These are phyloP conservation scores for Exophiala calicioides DNA, from an alignment of 2,329 filamentous ascomycete genomes.

Conservation along the genomic window DNA sequence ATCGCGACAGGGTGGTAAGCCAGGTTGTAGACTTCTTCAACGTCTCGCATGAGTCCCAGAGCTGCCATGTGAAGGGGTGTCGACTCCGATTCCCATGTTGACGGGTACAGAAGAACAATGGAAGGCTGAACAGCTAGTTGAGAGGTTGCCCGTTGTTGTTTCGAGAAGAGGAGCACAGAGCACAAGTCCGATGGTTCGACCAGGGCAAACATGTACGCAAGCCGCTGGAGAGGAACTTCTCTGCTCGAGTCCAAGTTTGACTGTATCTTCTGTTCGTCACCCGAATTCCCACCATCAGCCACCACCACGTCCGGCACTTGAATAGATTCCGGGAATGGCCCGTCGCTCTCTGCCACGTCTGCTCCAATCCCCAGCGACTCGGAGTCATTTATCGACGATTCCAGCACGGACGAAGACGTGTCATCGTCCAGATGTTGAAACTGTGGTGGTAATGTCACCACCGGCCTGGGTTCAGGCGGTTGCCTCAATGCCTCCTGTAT, in stretches of 20 bases:
- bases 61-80: slow-evolving; percentile 31
- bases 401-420: slow-evolving; percentile 4
- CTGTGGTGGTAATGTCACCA: slow-evolving; percentile 28
- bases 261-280: background rate
- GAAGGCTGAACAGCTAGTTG: slow-evolving; percentile 41
- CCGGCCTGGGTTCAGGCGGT: slow-evolving; percentile 40
- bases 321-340: slow-evolving; percentile 1
- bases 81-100: slow-evolving; percentile 42
- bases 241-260: slow-evolving; percentile 1
- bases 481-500: slow-evolving; percentile 72
- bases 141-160: slow-evolving; percentile 29
- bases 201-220: slow-evolving; percentile 46
- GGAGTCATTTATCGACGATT: slow-evolving; percentile 12
- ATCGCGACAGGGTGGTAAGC: slow-evolving; percentile 33
- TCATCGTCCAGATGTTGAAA: slow-evolving; percentile 27
- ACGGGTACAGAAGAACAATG: slow-evolving; percentile 49
- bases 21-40: slow-evolving; percentile 43
- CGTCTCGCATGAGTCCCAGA: slow-evolving; percentile 40
- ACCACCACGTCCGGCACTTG: slow-evolving; percentile 8
- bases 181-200: slow-evolving; percentile 47
- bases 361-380: background rate
- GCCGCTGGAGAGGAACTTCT: slow-evolving; percentile 4
- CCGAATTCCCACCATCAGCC: background rate
- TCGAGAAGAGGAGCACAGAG: slow-evolving; percentile 48
- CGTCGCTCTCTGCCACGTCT: background rate